Base-by-base conservation (phyloP, 495 filamentous ascomycete genomes). In the Trichoderma gamsii region DNA sequence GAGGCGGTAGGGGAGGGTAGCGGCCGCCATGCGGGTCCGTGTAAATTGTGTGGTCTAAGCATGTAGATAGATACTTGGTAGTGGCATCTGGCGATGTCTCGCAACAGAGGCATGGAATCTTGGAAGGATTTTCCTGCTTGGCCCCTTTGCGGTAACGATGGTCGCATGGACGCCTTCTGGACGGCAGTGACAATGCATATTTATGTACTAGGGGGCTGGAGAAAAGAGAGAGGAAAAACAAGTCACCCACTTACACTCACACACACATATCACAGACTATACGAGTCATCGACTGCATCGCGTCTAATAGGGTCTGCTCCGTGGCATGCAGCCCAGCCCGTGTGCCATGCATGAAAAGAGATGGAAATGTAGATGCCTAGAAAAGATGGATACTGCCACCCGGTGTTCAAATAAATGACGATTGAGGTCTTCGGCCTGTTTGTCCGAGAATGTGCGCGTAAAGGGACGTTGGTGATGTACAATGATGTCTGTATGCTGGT, bases 241-340 rank as follows among this genome's bases (percentile, higher is more conserved):
- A 38, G 35, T 38, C 35, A 38, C 5, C 29, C 29, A 29, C 29
- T 29, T 29, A 38, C 7, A 38, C 35, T 7, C 35, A 38, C 35
- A 38, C 35, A 7, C 35, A 38, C 35, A 38, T 38, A 38, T 38
- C 35, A 38, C 8, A 38, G 35, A 7, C 35, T 38, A 38, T 38
- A 56, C 51, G 51, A 56, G 51, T 56, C 51, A 56, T 21, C 51
- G 6, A n/a, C 51, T 56, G 51, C n/a, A 56, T 56, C n/a, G n/a
- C 51, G 21, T 56, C 51, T n/a, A 56, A 56, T 25, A 56, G n/a
- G 51, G 51, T 46, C 43, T 18, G 6, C 51, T 56, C 51, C 51
- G 51, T 56, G 51, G 9, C 21, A 56, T 25, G 51, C 51, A 56
- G 51, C 43, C 43, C 51, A 56, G 21, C 8, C 44, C 44, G 44